phyloP scores from a whole-genome alignment of 176 grass and related monocot genomes.

The Miscanthus lutarioriparius region DNA sequence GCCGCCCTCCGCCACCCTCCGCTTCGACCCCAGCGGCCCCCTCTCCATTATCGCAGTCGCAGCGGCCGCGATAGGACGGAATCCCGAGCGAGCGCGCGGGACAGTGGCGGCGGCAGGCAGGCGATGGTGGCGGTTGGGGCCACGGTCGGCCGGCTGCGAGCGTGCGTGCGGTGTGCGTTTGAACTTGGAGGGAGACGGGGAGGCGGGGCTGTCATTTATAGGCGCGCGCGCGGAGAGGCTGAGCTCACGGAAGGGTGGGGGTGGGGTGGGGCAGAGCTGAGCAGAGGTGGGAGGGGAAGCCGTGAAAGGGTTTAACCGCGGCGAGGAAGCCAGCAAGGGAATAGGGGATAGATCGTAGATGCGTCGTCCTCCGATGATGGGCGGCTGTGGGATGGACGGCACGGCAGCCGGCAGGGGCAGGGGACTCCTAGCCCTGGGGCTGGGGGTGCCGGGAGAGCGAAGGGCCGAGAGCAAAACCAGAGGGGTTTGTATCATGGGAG shows the following conservation, averaged over 20 bases:
- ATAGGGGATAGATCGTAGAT: no score
- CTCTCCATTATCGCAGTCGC: constrained; percentile 25
- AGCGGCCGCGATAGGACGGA: background rate
- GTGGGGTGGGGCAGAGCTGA: background rate
- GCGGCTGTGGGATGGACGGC: background rate
- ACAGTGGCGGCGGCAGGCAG: background rate
- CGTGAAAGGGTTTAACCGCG: background rate
- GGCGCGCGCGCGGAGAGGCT: background rate
- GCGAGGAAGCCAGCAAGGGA: background rate
- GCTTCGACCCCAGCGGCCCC: constrained; percentile 32
- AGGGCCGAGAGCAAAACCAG: background rate
- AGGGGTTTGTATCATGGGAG: background rate
- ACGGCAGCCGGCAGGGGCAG: background rate
- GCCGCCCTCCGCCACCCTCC: constrained; percentile 20
- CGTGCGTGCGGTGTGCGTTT: background rate
- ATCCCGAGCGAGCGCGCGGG: background rate
- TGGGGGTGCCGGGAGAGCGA: background rate
- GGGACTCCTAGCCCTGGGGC: background rate
- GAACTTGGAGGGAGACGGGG: background rate
- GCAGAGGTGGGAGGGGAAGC: background rate
- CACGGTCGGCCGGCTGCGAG: background rate
- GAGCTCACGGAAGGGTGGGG: background rate
- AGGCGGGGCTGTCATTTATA: constrained; percentile 32
- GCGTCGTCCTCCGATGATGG: background rate
- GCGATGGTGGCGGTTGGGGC: background rate